These are phyloP conservation scores for Acanthamoeba culbertsoni DNA, from an alignment of 208 protist species.

Conservation along the genomic window DNA sequence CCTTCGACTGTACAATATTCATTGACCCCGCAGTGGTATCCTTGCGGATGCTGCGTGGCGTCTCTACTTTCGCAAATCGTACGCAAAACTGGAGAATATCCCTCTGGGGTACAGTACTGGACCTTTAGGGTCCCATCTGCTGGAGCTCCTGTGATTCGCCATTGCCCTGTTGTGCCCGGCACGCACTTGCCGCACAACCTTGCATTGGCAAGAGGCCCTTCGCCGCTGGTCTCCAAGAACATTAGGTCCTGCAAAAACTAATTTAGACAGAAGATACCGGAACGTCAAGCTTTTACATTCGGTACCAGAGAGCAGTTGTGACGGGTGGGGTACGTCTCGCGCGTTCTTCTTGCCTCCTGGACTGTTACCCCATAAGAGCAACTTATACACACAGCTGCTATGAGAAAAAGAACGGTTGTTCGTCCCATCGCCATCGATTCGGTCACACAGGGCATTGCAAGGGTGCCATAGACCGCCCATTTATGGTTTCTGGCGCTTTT, in stretches of 20 bases:
- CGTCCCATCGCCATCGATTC: too few relatives aligned
- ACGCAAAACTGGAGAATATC: neutral
- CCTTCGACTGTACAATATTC: neutral
- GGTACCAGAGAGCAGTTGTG: neutral
- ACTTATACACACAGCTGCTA: neutral
- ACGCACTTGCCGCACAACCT: neutral
- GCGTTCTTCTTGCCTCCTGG: neutral
- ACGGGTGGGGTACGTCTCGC: neutral
- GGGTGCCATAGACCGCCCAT: too few relatives aligned
- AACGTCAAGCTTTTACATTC: too few relatives aligned
- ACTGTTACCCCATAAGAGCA: neutral
- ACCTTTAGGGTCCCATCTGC: neutral
- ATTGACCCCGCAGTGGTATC: slow-evolving; percentile 37
- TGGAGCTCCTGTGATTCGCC: neutral
- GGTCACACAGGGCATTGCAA: too few relatives aligned
- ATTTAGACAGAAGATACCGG: too few relatives aligned
- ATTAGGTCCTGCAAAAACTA: neutral
- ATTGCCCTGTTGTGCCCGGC: neutral
- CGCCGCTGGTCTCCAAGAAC: neutral
- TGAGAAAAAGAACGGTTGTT: too few relatives aligned
- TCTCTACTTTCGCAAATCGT: neutral
- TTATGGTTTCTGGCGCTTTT: too few relatives aligned
- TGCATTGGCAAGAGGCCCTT: too few relatives aligned
- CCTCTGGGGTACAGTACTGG: neutral
- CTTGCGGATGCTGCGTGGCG: neutral